Conservation (phyloP, 208 protist species). For the Trichomonas tenax region DNA sequence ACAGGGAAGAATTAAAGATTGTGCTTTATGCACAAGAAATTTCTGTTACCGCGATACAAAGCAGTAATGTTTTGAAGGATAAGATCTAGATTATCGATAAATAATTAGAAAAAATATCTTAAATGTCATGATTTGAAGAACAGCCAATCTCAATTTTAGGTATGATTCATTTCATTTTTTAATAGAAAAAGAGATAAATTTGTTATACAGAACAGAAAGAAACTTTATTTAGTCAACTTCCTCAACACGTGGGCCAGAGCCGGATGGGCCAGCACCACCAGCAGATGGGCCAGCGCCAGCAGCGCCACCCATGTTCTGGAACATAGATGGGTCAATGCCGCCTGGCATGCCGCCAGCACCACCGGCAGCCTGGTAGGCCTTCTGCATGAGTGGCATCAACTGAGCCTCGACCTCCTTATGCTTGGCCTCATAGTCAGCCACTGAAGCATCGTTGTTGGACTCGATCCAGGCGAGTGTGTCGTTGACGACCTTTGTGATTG, state of each 20-base stretch:
- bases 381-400: conserved; percentile 67
- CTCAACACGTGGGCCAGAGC: background rate
- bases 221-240: background rate
- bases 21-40: too few relatives aligned
- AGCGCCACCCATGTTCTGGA: background rate
- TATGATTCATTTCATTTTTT: too few relatives aligned
- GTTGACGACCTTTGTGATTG: conserved; percentile 30
- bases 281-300: background rate
- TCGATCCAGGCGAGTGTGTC: conserved; percentile 40
- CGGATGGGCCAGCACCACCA: background rate
- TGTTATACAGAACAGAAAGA: background rate
- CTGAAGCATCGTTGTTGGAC: conserved; percentile 25
- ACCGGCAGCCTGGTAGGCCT: conserved; percentile 58
- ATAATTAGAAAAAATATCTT: too few relatives aligned
- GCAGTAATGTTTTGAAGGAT: too few relatives aligned
- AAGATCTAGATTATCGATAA: too few relatives aligned
- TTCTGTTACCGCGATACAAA: too few relatives aligned
- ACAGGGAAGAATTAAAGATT: too few relatives aligned
- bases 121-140: too few relatives aligned
- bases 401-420: conserved; percentile 42
- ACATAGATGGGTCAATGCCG: conserved; percentile 41
- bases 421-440: conserved; percentile 35
- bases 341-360: conserved; percentile 38
- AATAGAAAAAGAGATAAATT: background rate
- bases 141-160: too few relatives aligned